Evolutionary conservation across 2,329 filamentous ascomycete genomes (phyloP), one percentile per base, ranked within the genome.

Genomic region (Penicillium janthinellum): DNA sequence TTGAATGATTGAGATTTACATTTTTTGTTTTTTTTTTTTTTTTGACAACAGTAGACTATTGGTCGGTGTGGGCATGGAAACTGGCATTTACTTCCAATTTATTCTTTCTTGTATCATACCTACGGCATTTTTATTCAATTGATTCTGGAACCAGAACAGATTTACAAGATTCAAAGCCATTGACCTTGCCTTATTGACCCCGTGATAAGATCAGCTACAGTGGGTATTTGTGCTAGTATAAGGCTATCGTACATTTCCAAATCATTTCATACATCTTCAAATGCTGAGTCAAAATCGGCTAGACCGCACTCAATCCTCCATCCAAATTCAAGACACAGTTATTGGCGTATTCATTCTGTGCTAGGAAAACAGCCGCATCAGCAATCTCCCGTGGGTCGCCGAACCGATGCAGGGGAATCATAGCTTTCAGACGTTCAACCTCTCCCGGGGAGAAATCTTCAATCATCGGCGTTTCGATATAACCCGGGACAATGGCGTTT

Each of bases 301-400:
- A 90, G 54, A 78, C 67, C 53, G 90, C 90, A 74, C 90, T 92
- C 66, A 96, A 75, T 1, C 92, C 92, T 15, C 92, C 92, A 75
- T 96, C 92, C 31, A 96, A 81, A 73, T 93, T 95, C 54, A 96
- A 81, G 53, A 93, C 83, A 73, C 91, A 95, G 66, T 96, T 96
- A 74, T 94, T 94, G 57, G 91, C 90, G 76, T 94, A 96, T 63
- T 85, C 79, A 74, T 95, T 96, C 49, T 83, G 83, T 34, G 86
- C 89, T 15, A 96, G 82, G 74, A 96, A 96, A 31, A 89, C 71
- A 49, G 89, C 90, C 56, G 92, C 91, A 70, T 93, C 87, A n/a
- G 92, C 91, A 35, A 96, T 85, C 73, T 96, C 92, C 28, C 85
- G 81, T 7, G 84, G 80, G 37, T 79, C 77, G 15, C 90, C 92